Conservation (phyloP, 1,139 yeast genomes). For the Sugiyamaella neomexicana region DNA sequence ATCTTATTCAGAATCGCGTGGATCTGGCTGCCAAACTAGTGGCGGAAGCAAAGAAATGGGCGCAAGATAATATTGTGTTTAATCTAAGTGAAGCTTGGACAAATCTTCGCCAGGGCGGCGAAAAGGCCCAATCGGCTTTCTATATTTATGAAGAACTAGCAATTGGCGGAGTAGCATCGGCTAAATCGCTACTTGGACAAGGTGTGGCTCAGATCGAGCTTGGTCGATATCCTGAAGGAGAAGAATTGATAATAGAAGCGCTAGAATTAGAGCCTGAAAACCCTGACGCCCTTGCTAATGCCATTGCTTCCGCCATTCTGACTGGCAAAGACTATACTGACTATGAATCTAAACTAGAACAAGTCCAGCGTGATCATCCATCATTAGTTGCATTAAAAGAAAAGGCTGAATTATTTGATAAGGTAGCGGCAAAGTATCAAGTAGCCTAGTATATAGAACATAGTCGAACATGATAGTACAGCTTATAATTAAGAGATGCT, state of each 20-base stretch:
- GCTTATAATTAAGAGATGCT: too few species aligned
- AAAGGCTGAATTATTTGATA: constrained; percentile 57
- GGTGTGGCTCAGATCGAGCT: constrained; percentile 49
- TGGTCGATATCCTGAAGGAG: constrained; percentile 52
- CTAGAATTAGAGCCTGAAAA: constrained; percentile 41
- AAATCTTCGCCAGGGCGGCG: constrained; percentile 56
- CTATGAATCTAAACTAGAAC: constrained; percentile 46
- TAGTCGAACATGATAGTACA: too few species aligned
- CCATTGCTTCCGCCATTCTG: constrained; percentile 54
- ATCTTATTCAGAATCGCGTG: constrained; percentile 39
- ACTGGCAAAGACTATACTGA: constrained; percentile 48
- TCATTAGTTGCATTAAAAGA: constrained; percentile 52
- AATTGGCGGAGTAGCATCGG: constrained; percentile 48
- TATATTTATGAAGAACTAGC: constrained; percentile 74
- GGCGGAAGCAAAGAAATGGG: constrained; percentile 46
- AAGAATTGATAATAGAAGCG: constrained; percentile 48
- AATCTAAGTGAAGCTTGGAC: constrained; percentile 71
- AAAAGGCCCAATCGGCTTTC: constrained; percentile 59
- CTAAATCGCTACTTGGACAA: constrained; percentile 51
- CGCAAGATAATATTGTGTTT: constrained; percentile 66
- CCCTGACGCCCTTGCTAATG: constrained; percentile 59
- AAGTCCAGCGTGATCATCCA: constrained; percentile 52
- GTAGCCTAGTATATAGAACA: constrained; percentile 5
- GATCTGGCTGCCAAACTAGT: constrained; percentile 41
- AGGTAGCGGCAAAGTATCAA: constrained; percentile 55